A percentile compares a stretch with the other conserved stretches of the same genome.
Conservation (phyloP, 805 yeast species). For the Cyberlindnera japonica region DNA sequence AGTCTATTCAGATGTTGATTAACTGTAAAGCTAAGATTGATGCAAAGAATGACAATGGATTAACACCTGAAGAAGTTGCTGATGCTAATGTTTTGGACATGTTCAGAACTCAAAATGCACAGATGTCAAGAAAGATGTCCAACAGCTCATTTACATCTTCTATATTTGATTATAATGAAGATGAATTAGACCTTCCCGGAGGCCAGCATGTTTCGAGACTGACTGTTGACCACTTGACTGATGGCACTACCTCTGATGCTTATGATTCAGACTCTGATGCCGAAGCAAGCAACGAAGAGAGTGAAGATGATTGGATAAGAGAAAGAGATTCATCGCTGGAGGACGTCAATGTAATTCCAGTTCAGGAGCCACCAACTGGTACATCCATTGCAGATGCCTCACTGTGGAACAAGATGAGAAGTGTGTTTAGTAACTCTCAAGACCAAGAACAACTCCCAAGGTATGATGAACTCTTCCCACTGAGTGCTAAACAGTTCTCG, state of each 20-base stretch:
- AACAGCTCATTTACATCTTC: constrained; percentile 28
- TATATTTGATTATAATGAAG: constrained; percentile 30
- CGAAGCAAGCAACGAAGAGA: constrained; percentile 28
- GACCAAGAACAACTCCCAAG: constrained; percentile 55
- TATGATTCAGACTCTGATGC: constrained; percentile 17
- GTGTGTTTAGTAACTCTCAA: constrained; percentile 24
- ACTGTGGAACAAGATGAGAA: constrained; percentile 36
- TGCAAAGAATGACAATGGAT: constrained; percentile 48
- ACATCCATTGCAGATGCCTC: constrained; percentile 25
- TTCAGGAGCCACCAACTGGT: constrained; percentile 2
- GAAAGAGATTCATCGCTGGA: constrained; percentile 3
- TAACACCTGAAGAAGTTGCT: constrained; percentile 40
- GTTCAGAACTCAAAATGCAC: constrained; percentile 21
- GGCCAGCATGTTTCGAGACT: constrained; percentile 34
- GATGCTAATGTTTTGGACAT: constrained; percentile 33
- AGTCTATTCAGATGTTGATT: constrained; percentile 55
- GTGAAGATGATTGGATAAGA: constrained; percentile 26
- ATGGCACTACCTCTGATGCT: constrained; percentile 25
- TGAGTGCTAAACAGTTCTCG: constrained; percentile 13
- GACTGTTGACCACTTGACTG: constrained; percentile 29
- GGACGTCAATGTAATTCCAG: neutral
- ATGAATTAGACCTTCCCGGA: constrained; percentile 24
- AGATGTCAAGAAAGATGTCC: constrained; percentile 25
- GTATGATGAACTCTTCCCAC: constrained; percentile 73
- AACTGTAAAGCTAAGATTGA: constrained; percentile 61